Conservation (phyloP, 768 basidiomycete species). For the Dioszegia crocea region DNA sequence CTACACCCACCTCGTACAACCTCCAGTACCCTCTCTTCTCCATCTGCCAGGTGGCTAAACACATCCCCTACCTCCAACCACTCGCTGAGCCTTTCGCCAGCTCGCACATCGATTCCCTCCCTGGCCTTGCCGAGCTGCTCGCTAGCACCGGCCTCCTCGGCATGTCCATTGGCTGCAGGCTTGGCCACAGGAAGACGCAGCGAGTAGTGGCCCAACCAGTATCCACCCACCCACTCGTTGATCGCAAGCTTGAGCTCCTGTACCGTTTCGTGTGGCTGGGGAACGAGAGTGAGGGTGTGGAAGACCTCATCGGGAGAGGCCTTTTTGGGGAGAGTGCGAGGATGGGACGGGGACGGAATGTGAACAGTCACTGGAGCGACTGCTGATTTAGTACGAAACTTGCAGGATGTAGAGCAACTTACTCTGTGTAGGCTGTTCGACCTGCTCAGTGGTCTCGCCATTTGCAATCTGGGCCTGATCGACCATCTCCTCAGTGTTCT, state of each 20-base stretch:
- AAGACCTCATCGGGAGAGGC: conserved; percentile 7
- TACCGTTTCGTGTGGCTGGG: conserved; percentile 47
- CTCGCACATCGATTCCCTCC: conserved; percentile 37
- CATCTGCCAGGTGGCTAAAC: conserved; percentile 45
- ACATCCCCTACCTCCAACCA: conserved; percentile 51
- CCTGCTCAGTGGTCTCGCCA: neutral
- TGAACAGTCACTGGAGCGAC: conserved; percentile 42
- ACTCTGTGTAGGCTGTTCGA: neutral
- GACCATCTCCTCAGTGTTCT: neutral
- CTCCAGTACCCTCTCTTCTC: conserved; percentile 49
- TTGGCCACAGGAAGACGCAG: conserved; percentile 35
- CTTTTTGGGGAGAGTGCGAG: conserved; percentile 37
- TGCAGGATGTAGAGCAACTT: neutral
- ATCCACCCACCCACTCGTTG: conserved; percentile 51
- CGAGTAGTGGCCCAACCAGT: conserved; percentile 53
- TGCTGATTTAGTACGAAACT: neutral
- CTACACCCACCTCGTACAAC: conserved; percentile 50
- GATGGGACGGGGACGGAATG: conserved; percentile 36
- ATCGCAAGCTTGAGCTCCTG: conserved; percentile 50
- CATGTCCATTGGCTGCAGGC: conserved; percentile 23
- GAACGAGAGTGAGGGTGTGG: conserved; percentile 33
- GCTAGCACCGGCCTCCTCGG: conserved; percentile 10
- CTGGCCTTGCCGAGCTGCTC: conserved; percentile 23
- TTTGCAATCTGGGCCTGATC: neutral
- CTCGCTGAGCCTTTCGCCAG: conserved; percentile 50